phyloP scores from a whole-genome alignment of 176 grass and related monocot species.

The Triticum turgidum region DNA sequence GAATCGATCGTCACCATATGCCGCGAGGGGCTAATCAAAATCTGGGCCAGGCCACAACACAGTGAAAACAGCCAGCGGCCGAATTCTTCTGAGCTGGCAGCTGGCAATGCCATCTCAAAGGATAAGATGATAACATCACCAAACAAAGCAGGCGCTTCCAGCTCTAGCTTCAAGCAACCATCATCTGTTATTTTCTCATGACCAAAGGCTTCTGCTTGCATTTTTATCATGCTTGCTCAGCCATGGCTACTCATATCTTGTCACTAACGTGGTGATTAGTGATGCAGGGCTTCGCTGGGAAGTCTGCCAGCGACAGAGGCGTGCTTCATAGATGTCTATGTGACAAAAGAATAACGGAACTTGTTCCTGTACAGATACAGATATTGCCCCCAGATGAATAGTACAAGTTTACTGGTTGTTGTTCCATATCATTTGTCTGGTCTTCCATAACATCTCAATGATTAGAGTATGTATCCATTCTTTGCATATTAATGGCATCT shows the following conservation, averaged over 20 bases:
- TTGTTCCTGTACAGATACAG: slow-evolving; percentile 77
- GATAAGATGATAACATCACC: slow-evolving; percentile 51
- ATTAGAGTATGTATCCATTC: slow-evolving; percentile 32
- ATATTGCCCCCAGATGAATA: slow-evolving; percentile 44
- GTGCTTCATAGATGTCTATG: slow-evolving; percentile 29
- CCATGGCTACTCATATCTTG: slow-evolving; percentile 53
- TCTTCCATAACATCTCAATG: slow-evolving; percentile 29
- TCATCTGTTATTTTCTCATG: slow-evolving; percentile 65
- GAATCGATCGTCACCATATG: slow-evolving; percentile 79
- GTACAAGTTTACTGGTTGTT: slow-evolving; percentile 35
- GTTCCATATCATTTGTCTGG: slow-evolving; percentile 22
- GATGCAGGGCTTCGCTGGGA: slow-evolving; percentile 28
- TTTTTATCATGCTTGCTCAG: slow-evolving; percentile 41
- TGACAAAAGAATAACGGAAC: slow-evolving; percentile 68
- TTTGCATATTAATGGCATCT: slow-evolving; percentile 16
- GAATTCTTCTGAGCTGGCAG: slow-evolving; percentile 53
- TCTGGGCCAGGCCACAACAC: slow-evolving; percentile 62
- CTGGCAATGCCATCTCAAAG: slow-evolving; percentile 42
- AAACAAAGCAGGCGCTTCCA: slow-evolving; percentile 46
- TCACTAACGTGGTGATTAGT: slow-evolving; percentile 41
- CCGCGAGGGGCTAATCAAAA: slow-evolving; percentile 79
- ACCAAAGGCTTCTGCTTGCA: slow-evolving; percentile 54
- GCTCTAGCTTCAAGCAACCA: slow-evolving; percentile 76
- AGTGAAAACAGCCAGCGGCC: slow-evolving; percentile 46
- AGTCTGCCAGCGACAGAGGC: slow-evolving; percentile 36